Conservation (phyloP, 2,329 filamentous ascomycete species). For the Lachnellula occidentalis region DNA sequence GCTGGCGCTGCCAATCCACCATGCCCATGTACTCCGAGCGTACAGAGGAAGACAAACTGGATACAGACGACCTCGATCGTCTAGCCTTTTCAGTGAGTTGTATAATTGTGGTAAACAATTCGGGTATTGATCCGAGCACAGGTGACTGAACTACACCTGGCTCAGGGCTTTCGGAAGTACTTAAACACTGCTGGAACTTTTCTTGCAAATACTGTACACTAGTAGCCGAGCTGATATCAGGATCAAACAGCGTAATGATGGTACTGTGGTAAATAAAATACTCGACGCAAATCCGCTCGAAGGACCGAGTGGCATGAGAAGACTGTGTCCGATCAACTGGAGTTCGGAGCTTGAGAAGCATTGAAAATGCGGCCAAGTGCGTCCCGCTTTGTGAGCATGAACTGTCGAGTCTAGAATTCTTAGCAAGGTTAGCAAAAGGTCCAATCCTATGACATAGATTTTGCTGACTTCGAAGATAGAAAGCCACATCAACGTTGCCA, state of each 20-base stretch:
- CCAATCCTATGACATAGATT: background rate
- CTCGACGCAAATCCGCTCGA: slow-evolving; percentile 1
- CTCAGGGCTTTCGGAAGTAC: background rate
- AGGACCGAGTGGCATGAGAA: background rate
- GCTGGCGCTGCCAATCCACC: background rate
- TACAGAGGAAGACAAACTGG: background rate
- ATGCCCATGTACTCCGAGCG: background rate
- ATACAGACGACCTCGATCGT: too few species aligned
- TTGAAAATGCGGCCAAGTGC: background rate
- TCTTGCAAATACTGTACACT: background rate
- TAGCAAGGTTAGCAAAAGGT: background rate
- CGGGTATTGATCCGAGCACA: background rate
- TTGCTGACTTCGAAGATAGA: background rate
- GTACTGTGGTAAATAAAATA: background rate
- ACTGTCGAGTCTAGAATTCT: background rate
- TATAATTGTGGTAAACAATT: background rate
- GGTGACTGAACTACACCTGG: background rate
- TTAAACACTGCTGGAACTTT: background rate
- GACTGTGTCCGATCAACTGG: background rate
- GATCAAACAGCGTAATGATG: background rate
- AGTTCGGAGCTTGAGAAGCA: background rate
- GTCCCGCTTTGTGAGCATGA: background rate
- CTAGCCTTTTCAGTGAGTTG: background rate
- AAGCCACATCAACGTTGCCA: background rate
- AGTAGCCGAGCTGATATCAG: background rate